Evolutionary conservation across 2,329 filamentous ascomycete species (phyloP), one percentile per base, ranked within the genome.

Genomic region (Pseudocercospora cruenta): DNA sequence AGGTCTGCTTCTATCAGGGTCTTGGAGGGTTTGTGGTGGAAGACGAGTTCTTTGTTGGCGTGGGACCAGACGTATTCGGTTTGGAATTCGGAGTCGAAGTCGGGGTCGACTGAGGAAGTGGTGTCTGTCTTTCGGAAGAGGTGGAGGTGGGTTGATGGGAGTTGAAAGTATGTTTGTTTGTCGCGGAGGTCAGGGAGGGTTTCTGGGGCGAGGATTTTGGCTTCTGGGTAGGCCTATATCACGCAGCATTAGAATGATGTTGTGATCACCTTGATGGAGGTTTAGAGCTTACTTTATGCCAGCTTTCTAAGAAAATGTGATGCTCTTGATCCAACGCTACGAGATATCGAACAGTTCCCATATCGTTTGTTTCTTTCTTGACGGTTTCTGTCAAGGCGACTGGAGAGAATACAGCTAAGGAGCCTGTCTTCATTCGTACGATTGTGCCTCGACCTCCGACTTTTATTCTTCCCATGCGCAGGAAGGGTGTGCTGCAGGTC

Each of bases 301-400:
- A 99, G 58, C 92, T 85, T 0, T 91, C 90, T 62, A 99, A 78
- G 82, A 95, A 96, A 77, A 99, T 92, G 85, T 99, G 95, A 80
- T 99, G 95, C 82, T 99, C 93, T 60, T 92, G 85, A 78, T 99
- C 95, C 0, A 91, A 88, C 0, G 95, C 94, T 26, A 94, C 84
- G 71, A 99, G 89, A 84, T 98, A 98, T 71, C 86, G 87, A 60
- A 97, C 87, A 49, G 88, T 85, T 58, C 89, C 89, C 63, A 84
- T 67, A 28, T 82, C 78, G n/a, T 88, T 83, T 21, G 87, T 79
- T 62, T 84, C 81, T 60, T 91, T 82, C 77, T 90, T 88, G 45
- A 93, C 89, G 65, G 90, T 88, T 2, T 90, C 85, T 2, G 94
- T 98, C 63, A 97, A 86, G 14, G 90, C 91, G 21, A 95, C 91